Percentiles rank a stretch among this genome's conserved stretches.
phyloP scores from a whole-genome alignment of 1,284 basidiomycete species.

The Cryptococcus depauperatus region DNA sequence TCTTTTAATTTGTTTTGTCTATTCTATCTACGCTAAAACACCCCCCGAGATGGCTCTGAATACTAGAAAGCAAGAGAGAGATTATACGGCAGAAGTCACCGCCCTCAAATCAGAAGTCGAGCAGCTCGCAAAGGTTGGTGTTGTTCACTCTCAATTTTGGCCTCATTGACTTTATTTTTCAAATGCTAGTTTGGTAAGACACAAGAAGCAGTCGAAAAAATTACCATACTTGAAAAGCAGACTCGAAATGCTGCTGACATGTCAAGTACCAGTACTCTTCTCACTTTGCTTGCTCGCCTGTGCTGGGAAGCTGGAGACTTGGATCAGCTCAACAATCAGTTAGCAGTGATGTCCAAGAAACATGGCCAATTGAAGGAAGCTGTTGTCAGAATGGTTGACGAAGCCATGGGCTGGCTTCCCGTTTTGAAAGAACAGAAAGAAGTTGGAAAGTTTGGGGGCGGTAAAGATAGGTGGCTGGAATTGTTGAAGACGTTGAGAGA shows the following conservation, averaged over 20 bases:
- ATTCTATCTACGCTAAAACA: background rate
- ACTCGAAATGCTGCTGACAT: conserved; percentile 94
- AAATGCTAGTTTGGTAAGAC: conserved; percentile 57
- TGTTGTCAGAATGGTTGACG: conserved; percentile 83
- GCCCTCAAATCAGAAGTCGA: conserved; percentile 47
- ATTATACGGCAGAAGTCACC: conserved; percentile 50
- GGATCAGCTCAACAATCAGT: conserved; percentile 61
- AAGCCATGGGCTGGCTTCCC: conserved; percentile 68
- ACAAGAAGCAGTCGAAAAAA: conserved; percentile 79
- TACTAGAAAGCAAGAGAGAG: conserved; percentile 50
- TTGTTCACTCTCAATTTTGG: background rate
- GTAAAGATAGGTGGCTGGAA: conserved; percentile 71
- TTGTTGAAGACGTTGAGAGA: conserved; percentile 78
- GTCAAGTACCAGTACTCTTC: conserved; percentile 76
- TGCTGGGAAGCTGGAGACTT: conserved; percentile 59
- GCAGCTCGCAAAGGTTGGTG: conserved; percentile 45
- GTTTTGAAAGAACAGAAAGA: conserved; percentile 51
- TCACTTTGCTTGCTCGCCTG: conserved; percentile 62
- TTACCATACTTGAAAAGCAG: conserved; percentile 87
- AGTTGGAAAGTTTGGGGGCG: conserved; percentile 49
- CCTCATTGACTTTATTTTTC: conserved; percentile 7
- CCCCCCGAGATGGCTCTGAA: conserved; percentile 30
- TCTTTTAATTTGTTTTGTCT: background rate
- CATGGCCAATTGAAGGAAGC: conserved; percentile 93
- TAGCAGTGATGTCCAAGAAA: conserved; percentile 79